Evolutionary conservation across 345 rosid species (phyloP), one percentile per base, ranked within the genome.

Genomic region (Zanthoxylum bungeanum): DNA sequence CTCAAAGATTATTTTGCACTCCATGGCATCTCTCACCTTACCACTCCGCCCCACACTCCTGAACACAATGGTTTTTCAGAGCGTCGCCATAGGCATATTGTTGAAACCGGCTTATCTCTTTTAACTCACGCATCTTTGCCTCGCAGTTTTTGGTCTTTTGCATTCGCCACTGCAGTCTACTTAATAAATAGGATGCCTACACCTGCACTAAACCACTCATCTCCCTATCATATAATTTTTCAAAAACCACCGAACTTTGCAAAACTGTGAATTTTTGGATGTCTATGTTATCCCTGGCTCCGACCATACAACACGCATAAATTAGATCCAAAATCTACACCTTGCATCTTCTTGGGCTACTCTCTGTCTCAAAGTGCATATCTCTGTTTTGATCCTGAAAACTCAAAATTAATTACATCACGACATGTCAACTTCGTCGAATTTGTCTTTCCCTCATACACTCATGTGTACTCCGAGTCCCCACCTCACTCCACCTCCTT

Each of bases 301-400:
- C 5, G 31, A 6, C 58, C 33, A 9, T 53, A 24, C 30, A 0
- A 16, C 2, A 2, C 17, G 2, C 58, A 53, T 12, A 53, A 53
- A 53, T 6, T 25, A 2, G 11, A 9, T 4, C 5, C 1, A 21
- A 4, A 16, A 7, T 53, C 62, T 34, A 33, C 0, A 5, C 42
- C 34, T 0, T 62, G 62, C 9, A 2, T 21, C 9, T 22, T 47
- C 10, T 7, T 72, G 7, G 61, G 62, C 1, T 34, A 72, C 21
- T 33, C 37, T 33, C 17, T 52, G 3, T 7, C 47, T 36, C 69
- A 72, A 36, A 72, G 68, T 46, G 62, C 68, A 1, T 72, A 72
- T 2, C 12, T 27, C 0, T 62, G 30, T 4, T 1, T 24, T 51
- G 27, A 61, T 17, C 31, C 31, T n/a, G n/a, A n/a, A n/a, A n/a